phyloP scores from a whole-genome alignment of 2,329 filamentous ascomycete genomes.

The Dothistroma pini region DNA sequence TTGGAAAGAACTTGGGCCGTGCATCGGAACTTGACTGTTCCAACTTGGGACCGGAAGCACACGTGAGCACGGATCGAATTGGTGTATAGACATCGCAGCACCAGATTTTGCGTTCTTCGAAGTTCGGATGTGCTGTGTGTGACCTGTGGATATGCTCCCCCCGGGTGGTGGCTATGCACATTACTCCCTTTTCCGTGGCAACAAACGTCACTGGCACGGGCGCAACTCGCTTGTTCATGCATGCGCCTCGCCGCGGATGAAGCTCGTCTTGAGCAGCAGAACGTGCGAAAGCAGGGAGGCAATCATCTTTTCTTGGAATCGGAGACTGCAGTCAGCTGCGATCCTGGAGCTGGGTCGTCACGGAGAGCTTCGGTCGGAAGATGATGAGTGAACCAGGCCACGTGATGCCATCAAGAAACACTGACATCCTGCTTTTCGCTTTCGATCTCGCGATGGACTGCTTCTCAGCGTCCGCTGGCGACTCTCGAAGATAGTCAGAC shows the following conservation, averaged over 20 bases:
- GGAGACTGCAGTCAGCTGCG: not conserved
- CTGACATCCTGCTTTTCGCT: not conserved
- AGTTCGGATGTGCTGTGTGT: not conserved
- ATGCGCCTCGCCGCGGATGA: not conserved
- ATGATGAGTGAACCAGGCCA: not conserved
- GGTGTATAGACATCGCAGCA: not conserved
- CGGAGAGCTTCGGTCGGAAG: not conserved
- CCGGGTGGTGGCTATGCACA: not conserved
- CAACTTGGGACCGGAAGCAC: not conserved
- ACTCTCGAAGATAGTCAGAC: not conserved
- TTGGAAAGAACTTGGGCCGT: not conserved
- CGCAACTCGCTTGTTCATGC: not conserved
- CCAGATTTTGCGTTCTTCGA: not conserved
- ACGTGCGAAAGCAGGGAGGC: not conserved
- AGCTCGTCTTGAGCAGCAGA: not conserved
- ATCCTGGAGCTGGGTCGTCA: not conserved
- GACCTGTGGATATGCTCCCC: not conserved
- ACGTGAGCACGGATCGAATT: not conserved
- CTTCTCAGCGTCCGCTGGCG: not conserved
- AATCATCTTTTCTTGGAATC: not conserved
- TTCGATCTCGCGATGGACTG: not conserved
- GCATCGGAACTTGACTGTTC: not conserved
- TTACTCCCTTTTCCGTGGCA: not conserved
- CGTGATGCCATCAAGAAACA: not conserved
- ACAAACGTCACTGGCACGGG: not conserved